Evolutionary conservation across 2,329 filamentous ascomycete species (phyloP).

Genomic region (Madurella mycetomatis): DNA sequence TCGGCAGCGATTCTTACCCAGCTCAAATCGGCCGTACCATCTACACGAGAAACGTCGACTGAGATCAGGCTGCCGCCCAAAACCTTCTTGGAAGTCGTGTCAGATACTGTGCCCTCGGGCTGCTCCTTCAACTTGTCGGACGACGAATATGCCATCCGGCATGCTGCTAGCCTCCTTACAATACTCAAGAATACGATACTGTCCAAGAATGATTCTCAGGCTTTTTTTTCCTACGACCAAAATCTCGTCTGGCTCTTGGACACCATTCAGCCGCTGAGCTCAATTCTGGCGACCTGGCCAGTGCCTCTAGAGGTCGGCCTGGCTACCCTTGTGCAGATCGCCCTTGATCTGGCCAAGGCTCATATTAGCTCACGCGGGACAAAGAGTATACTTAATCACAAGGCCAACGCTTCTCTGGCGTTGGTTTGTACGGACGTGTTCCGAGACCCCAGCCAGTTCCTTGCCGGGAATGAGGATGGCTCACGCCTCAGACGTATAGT

Average conservation of each 20-base stretch:
- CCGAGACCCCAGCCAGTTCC: constrained; percentile 14
- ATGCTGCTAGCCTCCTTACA: constrained; percentile 41
- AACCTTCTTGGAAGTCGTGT: constrained; percentile 31
- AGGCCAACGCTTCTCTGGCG: constrained; percentile 28
- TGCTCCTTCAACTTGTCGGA: constrained; percentile 39
- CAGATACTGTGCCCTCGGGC: constrained; percentile 29
- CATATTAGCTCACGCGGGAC: constrained; percentile 7
- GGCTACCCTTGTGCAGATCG: constrained; percentile 35
- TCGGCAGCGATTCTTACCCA: constrained; percentile 22
- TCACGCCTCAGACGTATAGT: constrained; percentile 15
- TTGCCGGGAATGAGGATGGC: constrained; percentile 19
- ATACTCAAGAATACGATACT: constrained; percentile 41
- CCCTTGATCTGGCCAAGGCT: constrained; percentile 31
- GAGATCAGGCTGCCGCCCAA: constrained; percentile 38
- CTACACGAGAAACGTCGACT: background rate
- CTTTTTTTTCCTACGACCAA: constrained; percentile 36
- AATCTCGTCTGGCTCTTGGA: constrained; percentile 48
- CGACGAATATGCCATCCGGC: constrained; percentile 42
- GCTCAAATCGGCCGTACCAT: constrained; percentile 8
- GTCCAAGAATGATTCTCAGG: constrained; percentile 32
- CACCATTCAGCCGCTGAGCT: constrained; percentile 40
- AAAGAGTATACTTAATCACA: constrained; percentile 22
- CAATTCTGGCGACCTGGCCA: constrained; percentile 38
- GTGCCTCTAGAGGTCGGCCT: constrained; percentile 29
- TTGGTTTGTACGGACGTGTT: constrained; percentile 24